Percentiles rank a stretch among this genome's conserved stretches.
Conservation (phyloP, 495 filamentous ascomycete species). For the Clohesyomyces aquaticus region DNA sequence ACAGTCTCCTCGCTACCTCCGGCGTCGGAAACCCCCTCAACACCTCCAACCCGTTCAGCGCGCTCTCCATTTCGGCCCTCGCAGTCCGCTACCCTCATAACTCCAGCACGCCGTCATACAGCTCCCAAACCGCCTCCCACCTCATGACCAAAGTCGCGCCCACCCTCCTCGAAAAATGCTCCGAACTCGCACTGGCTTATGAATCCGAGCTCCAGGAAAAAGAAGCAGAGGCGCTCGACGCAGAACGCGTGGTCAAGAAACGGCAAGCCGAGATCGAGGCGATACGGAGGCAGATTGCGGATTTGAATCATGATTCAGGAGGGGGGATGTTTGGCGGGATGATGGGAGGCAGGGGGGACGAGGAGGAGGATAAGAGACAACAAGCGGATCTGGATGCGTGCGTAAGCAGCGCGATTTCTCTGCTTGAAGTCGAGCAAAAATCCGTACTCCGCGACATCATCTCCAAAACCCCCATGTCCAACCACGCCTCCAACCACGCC, state of each 20-base stretch:
- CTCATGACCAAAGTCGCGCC: constrained; percentile 62
- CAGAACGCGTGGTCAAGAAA: constrained; percentile 57
- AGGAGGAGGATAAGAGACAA: constrained; percentile 66
- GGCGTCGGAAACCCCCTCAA: constrained; percentile 5
- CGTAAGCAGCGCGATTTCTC: constrained; percentile 68
- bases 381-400: constrained; percentile 63
- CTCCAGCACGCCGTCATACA: constrained; percentile 51
- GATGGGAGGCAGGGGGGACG: no score
- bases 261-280: constrained; percentile 59
- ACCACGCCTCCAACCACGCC: no score
- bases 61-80: constrained; percentile 24
- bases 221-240: constrained; percentile 61
- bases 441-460: constrained; percentile 27
- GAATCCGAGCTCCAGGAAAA: constrained; percentile 65
- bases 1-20: no score
- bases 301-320: constrained; percentile 46
- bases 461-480: not conserved
- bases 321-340: no score
- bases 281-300: constrained; percentile 54
- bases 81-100: constrained; percentile 43
- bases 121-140: constrained; percentile 62
- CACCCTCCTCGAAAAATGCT: constrained; percentile 59
- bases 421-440: constrained; percentile 65
- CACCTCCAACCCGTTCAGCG: constrained; percentile 5
- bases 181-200: constrained; percentile 60